Evolutionary conservation across 2,329 filamentous ascomycete species (phyloP), one percentile per base, ranked within the genome.

Genomic region (Aspergillus neotritici): DNA sequence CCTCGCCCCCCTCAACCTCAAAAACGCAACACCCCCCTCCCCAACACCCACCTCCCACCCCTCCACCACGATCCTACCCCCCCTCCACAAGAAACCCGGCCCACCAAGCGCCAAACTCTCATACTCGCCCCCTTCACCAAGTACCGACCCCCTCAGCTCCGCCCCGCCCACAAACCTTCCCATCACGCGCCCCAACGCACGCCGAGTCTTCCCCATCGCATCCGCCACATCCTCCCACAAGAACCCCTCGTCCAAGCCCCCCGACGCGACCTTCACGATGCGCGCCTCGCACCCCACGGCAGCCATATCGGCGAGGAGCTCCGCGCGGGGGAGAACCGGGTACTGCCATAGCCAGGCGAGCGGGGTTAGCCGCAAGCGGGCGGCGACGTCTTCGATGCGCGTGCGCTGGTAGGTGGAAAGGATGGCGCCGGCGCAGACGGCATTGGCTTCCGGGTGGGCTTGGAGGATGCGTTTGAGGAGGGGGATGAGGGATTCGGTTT

Each of bases 71-170:
- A 97, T 84, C 40, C 74, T 78, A 1, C 21, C 21, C 51, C 75
- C 78, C 67, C 78, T 84, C 76, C 93, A 96, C 47, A 96, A 63
- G 38, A 71, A 69, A 1, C 60, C 56, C 7, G 91, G 91, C 9
- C 91, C 93, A 65, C 89, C 81, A 30, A 97, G 60, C 34, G 93
- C 88, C 40, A 97, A 71, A 25, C 89, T 97, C 75, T 97, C 93
- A 65, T 94, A 97, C 71, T 97, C 93, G 3, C 93, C 93, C 5
- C 93, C 93, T 64, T 97, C 93, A 1, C 93, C 93, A 13, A 97
- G 69, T 8, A 90, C 80, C 7, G 86, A 85, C 0, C 86, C 88
- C 70, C 47, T 78, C 71, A 57, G 69, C 71, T 48, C 76, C 69
- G 34, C 85, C 31, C 57, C 56, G 5, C 47, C 54, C 11, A 61